These are phyloP conservation scores for Penicillium sp. DNA, from an alignment of 2,329 filamentous ascomycete species.

Conservation along the genomic window DNA sequence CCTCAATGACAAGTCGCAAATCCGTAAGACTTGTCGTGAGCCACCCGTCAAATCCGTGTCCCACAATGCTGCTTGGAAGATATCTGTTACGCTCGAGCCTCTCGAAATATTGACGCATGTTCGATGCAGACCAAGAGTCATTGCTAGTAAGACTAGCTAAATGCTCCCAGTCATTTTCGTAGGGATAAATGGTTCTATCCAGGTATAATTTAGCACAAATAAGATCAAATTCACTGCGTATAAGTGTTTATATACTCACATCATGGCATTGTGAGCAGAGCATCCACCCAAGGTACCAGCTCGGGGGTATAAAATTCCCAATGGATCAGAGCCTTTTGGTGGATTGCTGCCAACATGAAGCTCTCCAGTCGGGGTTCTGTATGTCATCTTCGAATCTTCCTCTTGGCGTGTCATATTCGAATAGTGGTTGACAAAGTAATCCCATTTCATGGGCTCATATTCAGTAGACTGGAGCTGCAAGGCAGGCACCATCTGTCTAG, in stretches of 20 bases:
- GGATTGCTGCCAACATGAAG: conserved; percentile 59
- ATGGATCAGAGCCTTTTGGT: conserved; percentile 53
- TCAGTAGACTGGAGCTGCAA: conserved; percentile 60
- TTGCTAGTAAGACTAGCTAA: conserved; percentile 63
- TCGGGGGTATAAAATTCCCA: conserved; percentile 62
- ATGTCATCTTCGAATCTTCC: conserved; percentile 64
- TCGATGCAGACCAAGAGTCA: conserved; percentile 57
- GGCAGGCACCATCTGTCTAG: conserved; percentile 60
- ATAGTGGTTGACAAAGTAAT: conserved; percentile 68
- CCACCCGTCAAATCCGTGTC: conserved; percentile 65
- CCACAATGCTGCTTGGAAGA: conserved; percentile 44
- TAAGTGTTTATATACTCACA: conserved; percentile 34
- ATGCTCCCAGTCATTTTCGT: conserved; percentile 62
- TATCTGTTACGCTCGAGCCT: conserved; percentile 60
- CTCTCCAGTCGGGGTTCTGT: conserved; percentile 55
- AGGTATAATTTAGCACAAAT: no score
- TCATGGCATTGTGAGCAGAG: conserved; percentile 64
- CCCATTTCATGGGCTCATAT: conserved; percentile 62
- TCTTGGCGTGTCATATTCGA: conserved; percentile 57
- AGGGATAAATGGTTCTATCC: conserved; percentile 56
- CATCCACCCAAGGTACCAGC: conserved; percentile 61
- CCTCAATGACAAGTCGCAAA: conserved; percentile 55
- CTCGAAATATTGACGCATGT: conserved; percentile 61
- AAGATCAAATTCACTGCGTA: not conserved
- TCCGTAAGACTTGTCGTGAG: conserved; percentile 57